These are phyloP conservation scores for Sequoia sempervirens DNA, from an alignment of 75 land plant genomes.

Conservation along the genomic window DNA sequence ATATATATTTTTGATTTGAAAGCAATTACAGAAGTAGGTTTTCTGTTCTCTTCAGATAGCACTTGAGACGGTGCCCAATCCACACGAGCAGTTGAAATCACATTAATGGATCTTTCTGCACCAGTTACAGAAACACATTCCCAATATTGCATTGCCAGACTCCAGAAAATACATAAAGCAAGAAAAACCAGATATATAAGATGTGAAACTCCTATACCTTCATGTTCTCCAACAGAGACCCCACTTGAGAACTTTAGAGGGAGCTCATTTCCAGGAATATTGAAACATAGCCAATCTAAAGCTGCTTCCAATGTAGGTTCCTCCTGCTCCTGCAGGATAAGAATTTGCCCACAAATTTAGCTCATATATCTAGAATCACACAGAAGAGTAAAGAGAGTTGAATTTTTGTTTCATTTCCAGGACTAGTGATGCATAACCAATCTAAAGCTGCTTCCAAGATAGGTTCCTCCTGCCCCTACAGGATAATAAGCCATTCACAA, in stretches of 20 bases:
- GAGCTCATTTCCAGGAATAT: no score
- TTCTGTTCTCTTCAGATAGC: no score
- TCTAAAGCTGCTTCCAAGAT: constrained; percentile 81
- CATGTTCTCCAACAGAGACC: no score
- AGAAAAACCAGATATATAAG: neutral
- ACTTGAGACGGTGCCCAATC: no score
- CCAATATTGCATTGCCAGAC: neutral
- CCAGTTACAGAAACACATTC: neutral
- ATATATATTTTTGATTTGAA: no score
- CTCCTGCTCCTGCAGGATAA: constrained; percentile 1
- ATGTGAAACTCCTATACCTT: constrained; percentile 13
- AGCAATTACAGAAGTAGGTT: no score
- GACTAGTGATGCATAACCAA: constrained; percentile 82
- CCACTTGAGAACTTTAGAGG: no score
- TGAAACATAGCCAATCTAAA: no score
- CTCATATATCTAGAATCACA: constrained; percentile 3
- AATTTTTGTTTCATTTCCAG: constrained; percentile 43
- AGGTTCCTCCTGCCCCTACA: constrained; percentile 46
- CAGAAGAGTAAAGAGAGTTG: neutral
- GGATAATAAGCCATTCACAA: neutral
- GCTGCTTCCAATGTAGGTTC: no score
- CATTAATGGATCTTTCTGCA: neutral
- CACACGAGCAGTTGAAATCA: no score
- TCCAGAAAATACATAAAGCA: neutral
- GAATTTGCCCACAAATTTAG: neutral